Conservation (phyloP, 177 flowering plant species). For the Telopea speciosissima region DNA sequence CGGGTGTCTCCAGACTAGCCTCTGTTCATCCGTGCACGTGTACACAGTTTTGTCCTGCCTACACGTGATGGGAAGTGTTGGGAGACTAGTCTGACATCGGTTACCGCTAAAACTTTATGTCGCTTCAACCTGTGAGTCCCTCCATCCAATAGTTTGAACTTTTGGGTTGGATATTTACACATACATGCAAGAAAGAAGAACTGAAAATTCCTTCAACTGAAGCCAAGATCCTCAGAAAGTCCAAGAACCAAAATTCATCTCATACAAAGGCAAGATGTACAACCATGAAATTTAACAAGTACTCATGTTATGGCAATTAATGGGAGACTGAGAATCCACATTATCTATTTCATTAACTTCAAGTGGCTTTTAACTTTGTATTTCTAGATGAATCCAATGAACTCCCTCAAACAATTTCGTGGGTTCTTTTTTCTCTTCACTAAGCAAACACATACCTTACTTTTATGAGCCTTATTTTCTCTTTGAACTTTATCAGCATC, state of each 20-base stretch:
- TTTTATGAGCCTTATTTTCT: conserved; percentile 49
- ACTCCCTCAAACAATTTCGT: conserved; percentile 1
- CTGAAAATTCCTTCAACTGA: background rate
- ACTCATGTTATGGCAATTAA: background rate
- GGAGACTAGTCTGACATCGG: no score
- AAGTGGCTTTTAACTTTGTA: background rate
- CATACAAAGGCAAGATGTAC: background rate
- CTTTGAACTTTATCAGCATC: conserved; percentile 31
- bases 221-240: background rate
- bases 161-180: no score
- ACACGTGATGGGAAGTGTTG: no score
- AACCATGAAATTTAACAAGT: background rate
- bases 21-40: no score
- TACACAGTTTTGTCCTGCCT: no score
- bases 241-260: background rate
- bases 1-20: no score
- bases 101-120: no score
- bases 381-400: background rate
- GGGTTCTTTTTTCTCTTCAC: background rate
- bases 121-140: no score
- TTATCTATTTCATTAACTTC: background rate
- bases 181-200: background rate
- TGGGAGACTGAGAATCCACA: conserved; percentile 2
- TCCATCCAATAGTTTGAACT: no score
- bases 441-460: conserved; percentile 18